Conservation (phyloP, 108 stramenopile species). For the Nannochloropsis granulata region DNA sequence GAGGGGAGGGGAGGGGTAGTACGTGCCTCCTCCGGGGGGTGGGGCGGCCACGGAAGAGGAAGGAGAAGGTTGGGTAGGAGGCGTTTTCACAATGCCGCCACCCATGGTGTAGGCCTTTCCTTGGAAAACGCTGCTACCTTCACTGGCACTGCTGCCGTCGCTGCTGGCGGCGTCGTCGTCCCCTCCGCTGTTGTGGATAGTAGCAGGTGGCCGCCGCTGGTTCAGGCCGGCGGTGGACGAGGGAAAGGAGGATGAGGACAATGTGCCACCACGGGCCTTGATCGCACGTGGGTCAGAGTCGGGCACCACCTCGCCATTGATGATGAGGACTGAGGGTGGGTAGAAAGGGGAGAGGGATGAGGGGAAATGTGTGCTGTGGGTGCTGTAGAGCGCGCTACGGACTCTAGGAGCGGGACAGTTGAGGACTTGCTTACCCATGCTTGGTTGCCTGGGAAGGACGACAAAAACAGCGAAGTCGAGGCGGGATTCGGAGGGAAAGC, state of each 20-base stretch:
- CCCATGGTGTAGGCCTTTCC: background rate
- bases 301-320: background rate
- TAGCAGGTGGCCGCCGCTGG: background rate
- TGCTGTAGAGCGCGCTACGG: too few relatives aligned
- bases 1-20: background rate
- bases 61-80: background rate
- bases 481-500: too few relatives aligned
- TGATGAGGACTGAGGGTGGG: background rate
- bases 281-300: background rate
- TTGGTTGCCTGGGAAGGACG: too few relatives aligned
- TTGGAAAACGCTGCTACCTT: background rate
- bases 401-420: too few relatives aligned
- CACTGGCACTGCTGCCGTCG: background rate
- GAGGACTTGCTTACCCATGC: too few relatives aligned
- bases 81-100: background rate
- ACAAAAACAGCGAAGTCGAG: too few relatives aligned
- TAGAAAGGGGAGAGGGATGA: background rate
- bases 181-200: background rate
- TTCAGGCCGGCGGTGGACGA: background rate
- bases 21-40: background rate
- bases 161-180: background rate
- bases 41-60: background rate
- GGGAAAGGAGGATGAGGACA: background rate
- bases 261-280: background rate
- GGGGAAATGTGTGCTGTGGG: too few relatives aligned